Evolutionary conservation across 257 asterid species (phyloP), one percentile per base, ranked within the genome.

Genomic region (Salvia splendens): DNA sequence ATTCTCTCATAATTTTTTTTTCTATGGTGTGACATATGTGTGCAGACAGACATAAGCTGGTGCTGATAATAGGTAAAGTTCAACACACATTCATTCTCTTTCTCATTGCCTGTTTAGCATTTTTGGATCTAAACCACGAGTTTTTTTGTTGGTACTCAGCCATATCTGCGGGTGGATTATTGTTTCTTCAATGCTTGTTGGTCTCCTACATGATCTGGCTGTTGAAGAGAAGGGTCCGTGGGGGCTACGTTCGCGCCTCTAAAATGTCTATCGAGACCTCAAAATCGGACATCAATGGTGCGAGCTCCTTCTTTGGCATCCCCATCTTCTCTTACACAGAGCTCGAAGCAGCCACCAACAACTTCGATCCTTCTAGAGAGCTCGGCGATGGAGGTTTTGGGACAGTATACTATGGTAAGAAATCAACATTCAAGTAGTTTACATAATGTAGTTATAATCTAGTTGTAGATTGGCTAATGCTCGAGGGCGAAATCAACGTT

Each of bases 351-450:
- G 90, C 86, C 59, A 84, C 89, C 5, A 72, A 80, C 40, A 77
- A 67, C 61, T 89, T 86, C 42, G 86, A 89, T 65, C 69, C 85
- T 60, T 71, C 86, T 43, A 77, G 70, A 38, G 89, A 82, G 69
- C 86, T 89, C 17, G 96, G 96, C 24, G 88, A 85, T 61, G 96
- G 96, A 69, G 95, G 96, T 43, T 89, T 84, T 63, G 96, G 96
- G 43, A 78, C 86, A 12, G 96, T 89, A 6, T 88, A 86, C 63
- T 51, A 81, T 35, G 96, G 96, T 86, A 83, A 81, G 80, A 54
- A 24, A 46, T 47, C 9, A 6, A 14, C 35, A 51, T 20, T 40
- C 8, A 5, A 2, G 3, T 33, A 33, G 2, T 50, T 50, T 16
- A 49, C 30, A 49, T 8, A 49, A 8, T 3, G 8, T 16, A 20